Conservation (phyloP, 805 yeast species). For the Wickerhamiella shivajii region DNA sequence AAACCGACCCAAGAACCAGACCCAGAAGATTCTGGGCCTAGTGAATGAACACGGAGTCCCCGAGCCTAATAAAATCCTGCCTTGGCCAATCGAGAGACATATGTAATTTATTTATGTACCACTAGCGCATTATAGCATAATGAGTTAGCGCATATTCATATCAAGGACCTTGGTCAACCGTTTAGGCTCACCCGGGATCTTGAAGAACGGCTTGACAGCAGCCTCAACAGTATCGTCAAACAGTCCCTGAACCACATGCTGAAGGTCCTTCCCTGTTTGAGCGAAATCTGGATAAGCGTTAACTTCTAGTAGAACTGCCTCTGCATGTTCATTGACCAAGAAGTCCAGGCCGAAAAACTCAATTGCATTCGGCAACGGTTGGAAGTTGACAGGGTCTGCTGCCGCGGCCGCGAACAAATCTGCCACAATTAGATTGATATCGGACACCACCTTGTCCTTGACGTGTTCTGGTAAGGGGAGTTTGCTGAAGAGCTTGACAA, state of each 20-base stretch:
- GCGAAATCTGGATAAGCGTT: constrained; percentile 94
- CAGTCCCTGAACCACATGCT: constrained; percentile 46
- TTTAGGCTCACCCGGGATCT: too few relatives aligned
- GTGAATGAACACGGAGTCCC: too few relatives aligned
- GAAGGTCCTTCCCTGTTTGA: constrained; percentile 76
- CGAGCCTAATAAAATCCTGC: too few relatives aligned
- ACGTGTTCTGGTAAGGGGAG: constrained; percentile 31
- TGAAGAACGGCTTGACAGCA: too few relatives aligned
- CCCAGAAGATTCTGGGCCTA: too few relatives aligned
- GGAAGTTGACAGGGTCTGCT: constrained; percentile 74
- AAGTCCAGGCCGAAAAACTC: constrained; percentile 88
- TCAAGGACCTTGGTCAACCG: too few relatives aligned
- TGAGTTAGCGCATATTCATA: too few relatives aligned
- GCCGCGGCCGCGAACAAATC: constrained; percentile 76
- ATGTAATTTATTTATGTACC: too few relatives aligned
- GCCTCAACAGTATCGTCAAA: constrained; percentile 40
- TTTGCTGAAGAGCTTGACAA: constrained; percentile 52
- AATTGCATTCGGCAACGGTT: constrained; percentile 64
- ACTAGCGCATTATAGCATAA: too few relatives aligned
- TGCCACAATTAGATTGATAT: constrained; percentile 45
- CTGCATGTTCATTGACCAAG: constrained; percentile 40
- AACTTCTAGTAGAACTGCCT: constrained; percentile 61
- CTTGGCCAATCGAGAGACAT: too few relatives aligned
- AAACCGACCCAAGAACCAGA: too few relatives aligned
- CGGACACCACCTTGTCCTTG: constrained; percentile 32